Base-by-base conservation (phyloP, 139 green algal genomes). In the Auxenochlorella pyrenoidosa region DNA sequence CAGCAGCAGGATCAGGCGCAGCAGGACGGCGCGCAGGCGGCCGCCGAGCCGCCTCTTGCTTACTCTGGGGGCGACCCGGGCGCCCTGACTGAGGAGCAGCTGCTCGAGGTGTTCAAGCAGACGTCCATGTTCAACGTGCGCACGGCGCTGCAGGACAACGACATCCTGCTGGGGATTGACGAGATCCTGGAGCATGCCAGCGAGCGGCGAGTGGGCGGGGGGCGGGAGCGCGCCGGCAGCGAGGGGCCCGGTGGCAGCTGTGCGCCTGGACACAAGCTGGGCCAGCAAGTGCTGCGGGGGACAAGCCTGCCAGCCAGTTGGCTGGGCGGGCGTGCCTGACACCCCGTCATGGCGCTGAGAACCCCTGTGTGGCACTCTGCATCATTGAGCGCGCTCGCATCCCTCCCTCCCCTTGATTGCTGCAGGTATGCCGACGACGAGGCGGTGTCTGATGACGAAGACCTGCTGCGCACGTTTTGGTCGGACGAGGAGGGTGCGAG, bases 51-150 rank as follows among this genome's bases (percentile, higher is more conserved):
- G 40, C 34, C 47, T 75, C 5, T 26, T 58, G 60, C 82, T 28
- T 19, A 5, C 28, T 34, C 15, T 1, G 30, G 47, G 10, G 79
- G 24, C 0, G 78, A 28, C 30, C 70, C 44, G 59, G 81, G 59
- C 59, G 34, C 65, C 58, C 84, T 96, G 41, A 94, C 88, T 13
- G 93, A 96, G 18, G 92, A 93, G 40, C 91, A 97, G 79, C 85
- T 97, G 44, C 79, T 95, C n/a, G 88, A 96, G 63, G 92, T 98
- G 0, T 98, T 98, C 89, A 96, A 95, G 84, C 84, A 96, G 87
- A 98, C 96, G 1, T 95, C 89, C 87, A 93, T 96, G 72, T 98
- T 98, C 92, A 98, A 95, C 51, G 93, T 98, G 32, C 91, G 91
- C 41, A 94, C 89, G 4, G 92, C 93, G 3, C 70, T 96, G 51